Evolutionary conservation across 1,284 basidiomycete genomes (phyloP).

Genomic region (Somion occarium): DNA sequence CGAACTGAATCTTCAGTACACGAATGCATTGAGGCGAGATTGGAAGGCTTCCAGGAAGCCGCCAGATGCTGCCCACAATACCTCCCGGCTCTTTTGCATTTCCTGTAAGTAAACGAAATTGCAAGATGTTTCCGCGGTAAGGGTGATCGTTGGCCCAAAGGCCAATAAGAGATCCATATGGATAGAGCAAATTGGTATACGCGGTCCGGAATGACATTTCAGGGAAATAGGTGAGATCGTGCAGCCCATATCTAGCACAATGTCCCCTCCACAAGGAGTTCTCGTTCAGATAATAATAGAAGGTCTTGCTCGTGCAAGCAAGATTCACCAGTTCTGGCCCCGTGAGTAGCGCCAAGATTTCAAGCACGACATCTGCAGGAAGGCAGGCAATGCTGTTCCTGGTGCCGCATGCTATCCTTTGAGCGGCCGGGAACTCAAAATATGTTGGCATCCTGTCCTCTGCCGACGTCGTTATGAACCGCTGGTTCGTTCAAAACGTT

Average conservation of each 20-base stretch:
- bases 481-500: no score
- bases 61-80: constrained; percentile 22
- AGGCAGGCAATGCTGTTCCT: background rate
- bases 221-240: constrained; percentile 12
- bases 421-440: no score
- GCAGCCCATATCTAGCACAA: constrained; percentile 16
- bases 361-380: background rate
- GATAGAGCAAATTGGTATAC: constrained; percentile 19
- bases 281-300: constrained; percentile 13
- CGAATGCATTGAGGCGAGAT: constrained; percentile 12
- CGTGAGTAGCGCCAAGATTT: background rate
- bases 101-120: constrained; percentile 18
- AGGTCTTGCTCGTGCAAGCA: constrained; percentile 17
- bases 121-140: constrained; percentile 19
- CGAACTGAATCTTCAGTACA: constrained; percentile 19
- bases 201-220: constrained; percentile 14
- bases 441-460: no score
- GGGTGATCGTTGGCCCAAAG: constrained; percentile 23
- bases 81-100: constrained; percentile 17
- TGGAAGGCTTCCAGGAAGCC: constrained; percentile 6
- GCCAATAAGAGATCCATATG: constrained; percentile 21
- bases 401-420: no score
- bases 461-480: no score
- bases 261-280: constrained; percentile 19
- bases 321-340: constrained; percentile 12